Evolutionary conservation across 371 early-diverging fungal genomes (phyloP).

Genomic region (Blakeslea trispora): DNA sequence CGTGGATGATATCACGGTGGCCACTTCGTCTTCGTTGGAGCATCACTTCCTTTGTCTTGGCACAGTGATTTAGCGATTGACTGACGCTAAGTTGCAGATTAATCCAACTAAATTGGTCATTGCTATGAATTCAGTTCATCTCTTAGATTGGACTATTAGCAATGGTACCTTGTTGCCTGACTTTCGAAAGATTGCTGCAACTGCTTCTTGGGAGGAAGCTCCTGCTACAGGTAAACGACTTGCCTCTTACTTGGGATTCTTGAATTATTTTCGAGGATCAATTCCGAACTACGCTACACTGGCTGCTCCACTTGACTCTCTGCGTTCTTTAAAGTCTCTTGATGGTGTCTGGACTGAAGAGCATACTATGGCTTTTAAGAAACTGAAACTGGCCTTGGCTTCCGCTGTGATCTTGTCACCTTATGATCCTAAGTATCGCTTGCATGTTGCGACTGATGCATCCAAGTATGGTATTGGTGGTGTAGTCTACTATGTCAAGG

Average conservation of each 20-base stretch:
- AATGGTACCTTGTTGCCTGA: slow-evolving; percentile 6
- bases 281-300: slow-evolving; percentile 5
- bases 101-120: too few relatives aligned
- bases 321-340: neutral
- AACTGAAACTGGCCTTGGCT: neutral
- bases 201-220: neutral
- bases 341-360: neutral
- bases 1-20: slow-evolving; percentile 9
- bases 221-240: slow-evolving; percentile 5
- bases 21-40: neutral
- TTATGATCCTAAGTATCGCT: neutral
- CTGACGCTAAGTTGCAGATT: too few relatives aligned
- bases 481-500: slow-evolving; percentile 4
- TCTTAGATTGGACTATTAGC: slow-evolving; percentile 4
- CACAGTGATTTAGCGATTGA: neutral
- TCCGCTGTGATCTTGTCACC: too few relatives aligned
- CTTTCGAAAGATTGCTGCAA: neutral
- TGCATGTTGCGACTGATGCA: slow-evolving; percentile 14
- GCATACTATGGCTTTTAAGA: slow-evolving; percentile 7
- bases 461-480: slow-evolving; percentile 8
- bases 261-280: slow-evolving; percentile 5
- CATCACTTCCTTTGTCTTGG: slow-evolving; percentile 1
- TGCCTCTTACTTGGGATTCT: neutral
- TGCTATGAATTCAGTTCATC: neutral
- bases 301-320: neutral